Percentiles rank a stretch among this genome's conserved stretches.
These are phyloP conservation scores for Cornus suecica DNA, from an alignment of 148 eudicot species.

Conservation along the genomic window DNA sequence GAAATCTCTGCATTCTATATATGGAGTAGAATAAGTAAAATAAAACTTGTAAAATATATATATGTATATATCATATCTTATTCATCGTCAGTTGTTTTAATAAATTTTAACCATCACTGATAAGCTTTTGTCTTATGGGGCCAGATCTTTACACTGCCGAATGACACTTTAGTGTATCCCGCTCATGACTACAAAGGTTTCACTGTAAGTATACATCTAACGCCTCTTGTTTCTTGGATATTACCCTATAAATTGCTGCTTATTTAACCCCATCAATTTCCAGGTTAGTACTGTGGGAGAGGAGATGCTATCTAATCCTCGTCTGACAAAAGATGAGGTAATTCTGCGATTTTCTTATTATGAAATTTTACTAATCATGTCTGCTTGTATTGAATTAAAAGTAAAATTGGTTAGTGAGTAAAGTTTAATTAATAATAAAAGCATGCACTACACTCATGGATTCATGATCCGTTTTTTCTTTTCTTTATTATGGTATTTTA, in stretches of 20 bases:
- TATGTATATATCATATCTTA: too few species aligned
- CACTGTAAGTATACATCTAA: constrained; percentile 48
- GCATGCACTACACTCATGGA: too few species aligned
- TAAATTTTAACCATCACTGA: neutral
- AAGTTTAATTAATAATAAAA: neutral
- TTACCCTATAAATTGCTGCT: constrained; percentile 8
- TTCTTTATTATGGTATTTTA: too few species aligned
- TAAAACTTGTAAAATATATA: too few species aligned
- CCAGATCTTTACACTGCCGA: constrained; percentile 92
- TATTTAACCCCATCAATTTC: constrained; percentile 6
- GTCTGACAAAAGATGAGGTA: constrained; percentile 88
- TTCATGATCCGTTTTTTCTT: too few species aligned
- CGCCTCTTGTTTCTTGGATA: neutral
- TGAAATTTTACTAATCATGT: neutral
- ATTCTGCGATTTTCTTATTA: constrained; percentile 6
- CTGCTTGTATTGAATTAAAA: neutral
- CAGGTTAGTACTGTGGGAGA: constrained; percentile 94
- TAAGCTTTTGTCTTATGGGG: constrained; percentile 12
- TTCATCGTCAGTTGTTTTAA: too few species aligned
- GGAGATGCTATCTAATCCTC: constrained; percentile 84
- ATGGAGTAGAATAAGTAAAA: neutral
- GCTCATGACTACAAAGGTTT: constrained; percentile 98
- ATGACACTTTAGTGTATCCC: constrained; percentile 81
- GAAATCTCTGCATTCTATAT: neutral
- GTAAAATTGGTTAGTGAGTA: neutral